Evolutionary conservation across 2,329 filamentous ascomycete genomes (phyloP), one percentile per base, ranked within the genome.

Genomic region (Aschersonia sp.): DNA sequence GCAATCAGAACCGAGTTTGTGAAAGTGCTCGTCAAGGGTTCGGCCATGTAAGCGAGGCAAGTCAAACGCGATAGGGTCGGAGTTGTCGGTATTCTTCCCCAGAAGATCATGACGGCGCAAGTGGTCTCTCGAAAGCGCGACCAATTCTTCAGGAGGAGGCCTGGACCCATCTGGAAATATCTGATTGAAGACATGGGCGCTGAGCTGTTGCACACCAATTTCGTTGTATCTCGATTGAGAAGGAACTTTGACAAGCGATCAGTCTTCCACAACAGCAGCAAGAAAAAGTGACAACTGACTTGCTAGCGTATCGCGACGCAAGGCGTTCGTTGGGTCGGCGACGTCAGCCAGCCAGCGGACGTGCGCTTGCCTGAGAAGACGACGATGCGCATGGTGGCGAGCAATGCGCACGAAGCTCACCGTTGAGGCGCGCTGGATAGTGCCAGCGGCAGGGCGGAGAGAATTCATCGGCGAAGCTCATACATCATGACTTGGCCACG

Each of bases 151-250:
- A 2, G 85, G 78, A 2, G 84, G 75, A 4, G 77, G 68, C 9
- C 72, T 65, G 51, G 64, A 60, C 44, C 68, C 68, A 40, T 71
- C 67, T 5, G 77, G 78, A 59, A 98, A 98, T 42, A 98, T 68
- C 64, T 97, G 92, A 2, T 76, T 61, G 63, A 90, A 86, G 43
- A 98, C 74, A 68, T 89, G 76, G 50, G 75, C 73, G 70, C 88
- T 96, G 55, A 98, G 71, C 59, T 97, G 90, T 67, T 98, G 92
- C 40, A 98, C 87, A 47, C 87, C 87, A 57, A 98, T 89, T 55
- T 94, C 85, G 66, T 94, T 98, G 69, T 84, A 87, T 54, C 92
- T 81, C 45, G 87, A 72, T 49, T 75, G 66, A 6, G 76, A 74
- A 1, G 66, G 59, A 32, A 76, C 69, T 73, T 37, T 37, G 35